Conservation (phyloP, 768 basidiomycete species). For the Sporobolomyces roseus region DNA sequence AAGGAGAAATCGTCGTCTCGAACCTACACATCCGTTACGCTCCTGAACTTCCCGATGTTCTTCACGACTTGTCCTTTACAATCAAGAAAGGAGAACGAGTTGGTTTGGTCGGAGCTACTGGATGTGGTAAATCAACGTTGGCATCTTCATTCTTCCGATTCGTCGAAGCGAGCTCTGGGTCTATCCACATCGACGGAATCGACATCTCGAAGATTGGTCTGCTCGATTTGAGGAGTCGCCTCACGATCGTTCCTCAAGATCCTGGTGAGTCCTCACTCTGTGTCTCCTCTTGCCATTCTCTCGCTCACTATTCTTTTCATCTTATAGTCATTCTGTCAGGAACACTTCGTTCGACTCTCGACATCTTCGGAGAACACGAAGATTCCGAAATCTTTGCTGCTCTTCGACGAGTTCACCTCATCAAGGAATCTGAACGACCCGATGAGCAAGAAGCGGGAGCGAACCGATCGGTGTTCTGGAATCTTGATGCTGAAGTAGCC, state of each 20-base stretch:
- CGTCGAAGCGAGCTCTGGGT: constrained; percentile 49
- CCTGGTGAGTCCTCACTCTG: constrained; percentile 44
- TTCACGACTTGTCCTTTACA: constrained; percentile 50
- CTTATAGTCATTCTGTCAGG: constrained; percentile 50
- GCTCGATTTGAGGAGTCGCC: constrained; percentile 63
- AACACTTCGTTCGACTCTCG: constrained; percentile 61
- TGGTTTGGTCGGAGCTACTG: constrained; percentile 51
- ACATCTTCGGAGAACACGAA: constrained; percentile 44
- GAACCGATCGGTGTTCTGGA: constrained; percentile 38
- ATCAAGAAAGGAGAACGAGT: constrained; percentile 51
- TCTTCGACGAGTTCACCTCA: constrained; percentile 42
- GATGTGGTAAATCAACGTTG: constrained; percentile 53
- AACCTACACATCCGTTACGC: constrained; percentile 47
- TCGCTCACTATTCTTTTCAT: constrained; percentile 57
- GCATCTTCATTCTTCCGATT: constrained; percentile 53
- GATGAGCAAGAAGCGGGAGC: constrained; percentile 34
- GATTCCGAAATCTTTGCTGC: constrained; percentile 47
- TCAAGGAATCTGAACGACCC: constrained; percentile 24
- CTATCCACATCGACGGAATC: constrained; percentile 49
- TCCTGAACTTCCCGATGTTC: constrained; percentile 49
- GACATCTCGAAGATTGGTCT: constrained; percentile 51
- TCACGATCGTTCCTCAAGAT: constrained; percentile 53
- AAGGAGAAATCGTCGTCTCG: constrained; percentile 46
- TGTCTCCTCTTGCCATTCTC: constrained; percentile 52
- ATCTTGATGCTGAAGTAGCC: constrained; percentile 34